Evolutionary conservation across 2,329 filamentous ascomycete species (phyloP).

Genomic region (Penicillium crustosum): DNA sequence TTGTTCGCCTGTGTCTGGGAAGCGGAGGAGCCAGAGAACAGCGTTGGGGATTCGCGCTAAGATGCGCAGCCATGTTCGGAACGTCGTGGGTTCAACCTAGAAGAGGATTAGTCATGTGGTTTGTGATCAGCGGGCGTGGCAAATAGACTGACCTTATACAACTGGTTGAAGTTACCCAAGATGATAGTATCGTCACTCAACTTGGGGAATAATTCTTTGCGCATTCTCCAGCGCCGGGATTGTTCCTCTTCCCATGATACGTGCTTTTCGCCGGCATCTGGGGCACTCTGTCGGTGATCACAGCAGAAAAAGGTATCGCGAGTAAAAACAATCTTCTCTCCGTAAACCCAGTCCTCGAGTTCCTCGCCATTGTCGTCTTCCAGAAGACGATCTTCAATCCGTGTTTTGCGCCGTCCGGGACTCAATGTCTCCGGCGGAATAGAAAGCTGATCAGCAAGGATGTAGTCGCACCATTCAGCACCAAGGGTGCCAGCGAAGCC

Average conservation of each 20-base stretch:
- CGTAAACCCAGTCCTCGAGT: constrained; percentile 84
- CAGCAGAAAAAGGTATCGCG: constrained; percentile 97
- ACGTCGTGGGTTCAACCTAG: constrained; percentile 94
- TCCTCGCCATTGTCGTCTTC: constrained; percentile 68
- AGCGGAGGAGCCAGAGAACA: constrained; percentile 92
- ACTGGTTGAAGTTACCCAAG: constrained; percentile 95
- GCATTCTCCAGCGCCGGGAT: constrained; percentile 81
- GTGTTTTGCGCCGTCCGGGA: constrained; percentile 72
- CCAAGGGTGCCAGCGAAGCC: constrained; percentile 94
- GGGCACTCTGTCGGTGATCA: constrained; percentile 88
- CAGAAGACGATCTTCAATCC: constrained; percentile 65
- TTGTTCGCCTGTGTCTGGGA: constrained; percentile 86
- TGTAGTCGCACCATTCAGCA: constrained; percentile 98
- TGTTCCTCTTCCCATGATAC: constrained; percentile 84
- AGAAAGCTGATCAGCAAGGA: constrained; percentile 84
- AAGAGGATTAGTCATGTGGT: constrained; percentile 4
- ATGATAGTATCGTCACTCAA: constrained; percentile 83
- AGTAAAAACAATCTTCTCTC: constrained; percentile 94
- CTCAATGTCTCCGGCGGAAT: constrained; percentile 79
- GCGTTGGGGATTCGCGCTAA: constrained; percentile 81
- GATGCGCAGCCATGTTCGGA: constrained; percentile 93
- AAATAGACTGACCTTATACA: constrained; percentile 75
- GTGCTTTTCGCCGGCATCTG: constrained; percentile 64
- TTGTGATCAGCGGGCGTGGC: background rate
- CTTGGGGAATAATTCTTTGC: constrained; percentile 83